These are phyloP conservation scores for Thalassiosira delicatula DNA, from an alignment of 352 stramenopile genomes.

Conservation along the genomic window DNA sequence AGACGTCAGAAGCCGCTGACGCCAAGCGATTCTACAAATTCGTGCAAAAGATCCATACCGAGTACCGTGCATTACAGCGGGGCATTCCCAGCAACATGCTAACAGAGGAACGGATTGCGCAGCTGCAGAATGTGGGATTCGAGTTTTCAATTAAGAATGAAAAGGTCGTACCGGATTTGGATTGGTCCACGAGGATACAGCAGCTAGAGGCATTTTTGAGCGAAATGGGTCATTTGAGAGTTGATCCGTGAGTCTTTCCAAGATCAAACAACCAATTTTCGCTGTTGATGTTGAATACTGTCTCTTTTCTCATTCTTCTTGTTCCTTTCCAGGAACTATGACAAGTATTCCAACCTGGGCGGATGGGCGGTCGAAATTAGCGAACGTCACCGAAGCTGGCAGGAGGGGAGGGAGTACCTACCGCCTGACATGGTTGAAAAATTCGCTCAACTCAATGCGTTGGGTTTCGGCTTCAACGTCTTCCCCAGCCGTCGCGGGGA, in stretches of 20 bases:
- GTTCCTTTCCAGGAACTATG: no score
- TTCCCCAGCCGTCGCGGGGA: conserved; percentile 12
- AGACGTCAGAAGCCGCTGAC: no score
- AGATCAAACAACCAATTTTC: no score
- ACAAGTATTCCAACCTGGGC: conserved; percentile 42
- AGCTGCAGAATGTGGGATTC: conserved; percentile 28
- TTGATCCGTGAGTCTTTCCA: no score
- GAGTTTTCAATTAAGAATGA: conserved; percentile 28
- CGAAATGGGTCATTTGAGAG: no score
- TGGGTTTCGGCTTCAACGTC: conserved; percentile 52
- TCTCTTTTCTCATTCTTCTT: no score
- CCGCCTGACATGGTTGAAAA: conserved; percentile 27
- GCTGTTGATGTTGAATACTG: no score
- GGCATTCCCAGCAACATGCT: conserved; percentile 20
- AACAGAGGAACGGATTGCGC: conserved; percentile 23
- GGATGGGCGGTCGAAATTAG: conserved; percentile 50
- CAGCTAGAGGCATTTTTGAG: conserved; percentile 20
- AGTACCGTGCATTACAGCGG: conserved; percentile 15
- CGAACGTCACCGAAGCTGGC: conserved; percentile 32
- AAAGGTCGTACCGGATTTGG: conserved; percentile 12
- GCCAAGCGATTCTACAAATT: conserved; percentile 40
- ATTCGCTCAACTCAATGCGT: conserved; percentile 32
- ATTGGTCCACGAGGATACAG: conserved; percentile 22
- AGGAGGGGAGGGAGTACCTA: not conserved
- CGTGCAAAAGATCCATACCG: conserved; percentile 18